phyloP scores from a whole-genome alignment of 106 monocot genomes.

The Dendrobium officinale region DNA sequence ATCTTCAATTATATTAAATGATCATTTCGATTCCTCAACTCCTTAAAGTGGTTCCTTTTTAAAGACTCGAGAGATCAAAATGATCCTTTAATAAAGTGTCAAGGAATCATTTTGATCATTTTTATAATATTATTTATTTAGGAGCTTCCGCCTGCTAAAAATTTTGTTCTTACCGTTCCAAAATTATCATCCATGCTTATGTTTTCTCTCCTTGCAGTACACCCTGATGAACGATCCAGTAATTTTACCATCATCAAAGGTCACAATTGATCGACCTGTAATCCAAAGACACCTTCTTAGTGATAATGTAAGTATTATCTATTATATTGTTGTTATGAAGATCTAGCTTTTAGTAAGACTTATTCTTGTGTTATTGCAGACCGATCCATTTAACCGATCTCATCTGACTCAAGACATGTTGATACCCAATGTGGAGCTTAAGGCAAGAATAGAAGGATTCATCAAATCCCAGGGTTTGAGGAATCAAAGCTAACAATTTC shows the following conservation, averaged over 20 bases:
- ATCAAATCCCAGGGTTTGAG: constrained; percentile 41
- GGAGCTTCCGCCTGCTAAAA: background rate
- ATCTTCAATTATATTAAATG: no score
- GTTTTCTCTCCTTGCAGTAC: constrained; percentile 43
- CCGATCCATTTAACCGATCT: constrained; percentile 93
- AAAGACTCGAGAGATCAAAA: no score
- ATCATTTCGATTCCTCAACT: no score
- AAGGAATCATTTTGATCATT: no score
- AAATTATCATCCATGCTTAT: constrained; percentile 10
- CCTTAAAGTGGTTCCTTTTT: no score
- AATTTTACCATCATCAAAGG: constrained; percentile 79
- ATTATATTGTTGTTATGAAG: background rate
- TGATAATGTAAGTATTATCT: constrained; percentile 51
- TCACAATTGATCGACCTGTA: constrained; percentile 73
- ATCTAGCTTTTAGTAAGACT: background rate
- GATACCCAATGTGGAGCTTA: constrained; percentile 80
- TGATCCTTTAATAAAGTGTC: no score
- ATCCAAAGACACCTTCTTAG: constrained; percentile 95
- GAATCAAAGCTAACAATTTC: constrained; percentile 3
- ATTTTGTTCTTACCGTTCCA: background rate
- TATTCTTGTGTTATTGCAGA: constrained; percentile 32
- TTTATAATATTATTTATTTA: no score
- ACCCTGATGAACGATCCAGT: constrained; percentile 98
- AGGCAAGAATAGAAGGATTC: constrained; percentile 67
- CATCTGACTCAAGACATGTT: constrained; percentile 96